Evolutionary conservation across 1,284 basidiomycete species (phyloP), one percentile per base, ranked within the genome.

Genomic region (Takashimella koratensis): DNA sequence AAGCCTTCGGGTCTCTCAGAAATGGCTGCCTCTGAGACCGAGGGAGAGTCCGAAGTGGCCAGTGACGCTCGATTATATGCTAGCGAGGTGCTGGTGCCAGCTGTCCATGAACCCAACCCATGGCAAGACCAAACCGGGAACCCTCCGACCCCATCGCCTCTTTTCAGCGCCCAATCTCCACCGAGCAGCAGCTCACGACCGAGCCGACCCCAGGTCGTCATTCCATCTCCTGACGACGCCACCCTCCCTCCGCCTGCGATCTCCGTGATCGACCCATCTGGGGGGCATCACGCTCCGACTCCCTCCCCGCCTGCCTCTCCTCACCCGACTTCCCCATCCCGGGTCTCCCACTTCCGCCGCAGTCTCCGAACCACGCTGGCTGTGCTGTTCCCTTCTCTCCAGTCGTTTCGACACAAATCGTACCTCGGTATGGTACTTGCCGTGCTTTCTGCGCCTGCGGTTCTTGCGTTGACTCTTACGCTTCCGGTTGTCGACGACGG

Each of bases 381-480:
- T 19, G 54, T 63, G 1, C 79, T 98, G 12, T 96, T 96, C 76
- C 94, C 95, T 0, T 90, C 93, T 0, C 76, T 98, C 4, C 84
- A 88, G 56, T 80, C 84, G 53, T 87, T 96, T 71, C 64, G 78
- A 24, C 78, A 80, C 45, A 94, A 95, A 73, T 85, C 86, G 10
- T 65, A 84, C 51, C 61, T 88, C 5, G 88, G 87, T 3, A 85
- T 85, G 73, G 75, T 88, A 19, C 86, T 89, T 0, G 84, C 87
- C 0, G 64, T 96, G 13, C 81, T 94, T 52, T 91, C 91, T 5
- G 85, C 86, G 0, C 95, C 95, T 0, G 90, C 93, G 0, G 85
- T 98, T 5, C 78, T 96, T 70, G 78, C 81, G 11, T 79, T 98
- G 49, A 97, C 93, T 0, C 66, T 97, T 16, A 98, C 95, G 0